Percentiles rank a stretch among this genome's conserved stretches.
phyloP scores from a whole-genome alignment of 345 rosid genomes.

The Erucastrum elatum region DNA sequence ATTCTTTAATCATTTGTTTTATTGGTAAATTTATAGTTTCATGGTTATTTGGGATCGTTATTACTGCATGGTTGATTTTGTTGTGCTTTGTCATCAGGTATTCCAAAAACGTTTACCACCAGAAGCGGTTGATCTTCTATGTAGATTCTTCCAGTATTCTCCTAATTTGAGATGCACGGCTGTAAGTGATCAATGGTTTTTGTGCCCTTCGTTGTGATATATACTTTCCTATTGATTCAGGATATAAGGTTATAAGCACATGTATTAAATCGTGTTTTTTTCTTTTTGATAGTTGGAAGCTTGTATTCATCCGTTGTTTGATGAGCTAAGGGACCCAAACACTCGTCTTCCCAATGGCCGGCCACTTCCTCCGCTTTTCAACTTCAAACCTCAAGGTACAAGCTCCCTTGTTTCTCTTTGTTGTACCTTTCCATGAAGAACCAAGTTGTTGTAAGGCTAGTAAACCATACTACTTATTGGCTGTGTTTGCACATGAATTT shows the following conservation, averaged over 20 bases:
- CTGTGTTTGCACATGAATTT: neutral
- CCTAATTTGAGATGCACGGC: slow-evolving; percentile 97
- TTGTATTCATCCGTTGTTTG: slow-evolving; percentile 85
- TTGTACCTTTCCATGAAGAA: neutral
- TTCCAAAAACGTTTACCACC: slow-evolving; percentile 87
- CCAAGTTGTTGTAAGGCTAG: neutral
- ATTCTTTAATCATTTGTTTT: slow-evolving; percentile 7
- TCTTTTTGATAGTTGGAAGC: slow-evolving; percentile 68
- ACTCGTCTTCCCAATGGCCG: slow-evolving; percentile 92
- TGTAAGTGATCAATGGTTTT: slow-evolving; percentile 52
- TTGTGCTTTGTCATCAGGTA: slow-evolving; percentile 31
- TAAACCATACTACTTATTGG: neutral
- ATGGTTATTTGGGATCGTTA: neutral
- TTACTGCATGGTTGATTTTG: slow-evolving; percentile 4
- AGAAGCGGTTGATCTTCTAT: slow-evolving; percentile 97
- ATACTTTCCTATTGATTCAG: neutral
- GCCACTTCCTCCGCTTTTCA: slow-evolving; percentile 90
- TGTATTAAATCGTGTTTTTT: neutral
- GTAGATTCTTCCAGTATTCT: slow-evolving; percentile 94
- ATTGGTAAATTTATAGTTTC: neutral
- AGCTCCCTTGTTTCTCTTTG: slow-evolving; percentile 1
- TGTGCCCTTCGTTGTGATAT: neutral
- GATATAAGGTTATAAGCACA: neutral
- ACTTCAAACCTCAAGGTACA: slow-evolving; percentile 74
- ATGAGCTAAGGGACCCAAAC: slow-evolving; percentile 84